Evolutionary conservation across 176 grass and related monocot genomes (phyloP).

Genomic region (Rhipidocladum racemiflorum): DNA sequence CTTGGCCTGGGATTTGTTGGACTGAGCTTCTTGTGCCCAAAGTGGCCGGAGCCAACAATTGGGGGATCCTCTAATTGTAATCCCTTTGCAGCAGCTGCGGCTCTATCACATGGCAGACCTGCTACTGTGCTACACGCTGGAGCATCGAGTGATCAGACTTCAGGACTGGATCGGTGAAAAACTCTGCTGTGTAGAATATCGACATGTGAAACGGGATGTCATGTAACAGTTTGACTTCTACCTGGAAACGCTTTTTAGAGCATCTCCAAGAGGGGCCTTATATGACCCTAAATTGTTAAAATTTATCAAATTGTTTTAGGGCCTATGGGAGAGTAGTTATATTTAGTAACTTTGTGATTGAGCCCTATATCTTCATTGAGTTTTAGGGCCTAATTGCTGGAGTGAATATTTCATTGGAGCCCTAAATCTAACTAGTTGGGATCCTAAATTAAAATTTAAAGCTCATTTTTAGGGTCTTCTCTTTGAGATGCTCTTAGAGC

Average conservation of each 20-base stretch:
- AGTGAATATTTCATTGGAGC: too few relatives aligned
- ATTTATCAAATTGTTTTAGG: too few relatives aligned
- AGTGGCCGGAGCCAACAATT: conserved; percentile 29
- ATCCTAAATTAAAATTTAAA: too few relatives aligned
- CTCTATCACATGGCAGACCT: conserved; percentile 39
- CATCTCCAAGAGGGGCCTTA: too few relatives aligned
- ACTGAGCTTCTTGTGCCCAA: conserved; percentile 32
- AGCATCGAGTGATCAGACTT: conserved; percentile 33
- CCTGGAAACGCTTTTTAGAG: neutral
- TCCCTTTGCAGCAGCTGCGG: conserved; percentile 15
- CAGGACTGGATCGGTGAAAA: conserved; percentile 38
- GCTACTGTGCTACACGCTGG: conserved; percentile 26
- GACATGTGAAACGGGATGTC: conserved; percentile 37
- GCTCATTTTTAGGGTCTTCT: too few relatives aligned
- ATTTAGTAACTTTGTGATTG: too few relatives aligned
- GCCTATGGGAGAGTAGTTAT: too few relatives aligned
- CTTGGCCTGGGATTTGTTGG: conserved; percentile 33
- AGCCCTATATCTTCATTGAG: too few relatives aligned
- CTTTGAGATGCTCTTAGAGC: too few relatives aligned
- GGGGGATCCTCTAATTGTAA: conserved; percentile 35
- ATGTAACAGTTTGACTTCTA: conserved; percentile 41
- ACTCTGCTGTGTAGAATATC: conserved; percentile 26
- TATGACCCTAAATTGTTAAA: too few relatives aligned
- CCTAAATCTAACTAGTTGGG: too few relatives aligned
- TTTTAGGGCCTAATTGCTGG: too few relatives aligned